Base-by-base conservation (phyloP, 192 early-diverging fungal genomes). In the Geranomyces michiganensis region DNA sequence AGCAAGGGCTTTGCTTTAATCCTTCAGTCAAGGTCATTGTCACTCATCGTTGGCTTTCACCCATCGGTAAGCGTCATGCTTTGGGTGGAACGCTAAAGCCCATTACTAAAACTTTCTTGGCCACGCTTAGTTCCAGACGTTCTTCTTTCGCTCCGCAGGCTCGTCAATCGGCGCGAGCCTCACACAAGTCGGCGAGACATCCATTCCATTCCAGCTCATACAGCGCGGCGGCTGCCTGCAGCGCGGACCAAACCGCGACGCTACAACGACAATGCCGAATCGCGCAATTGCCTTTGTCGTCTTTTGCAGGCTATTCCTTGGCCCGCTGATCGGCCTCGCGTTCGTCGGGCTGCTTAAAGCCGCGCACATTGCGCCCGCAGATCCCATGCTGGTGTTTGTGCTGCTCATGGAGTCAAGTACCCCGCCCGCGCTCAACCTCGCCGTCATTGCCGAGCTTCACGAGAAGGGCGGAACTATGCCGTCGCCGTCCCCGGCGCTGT, bases 381-480 rank as follows among this genome's bases (percentile, higher is more conserved):
- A 53, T 26, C 51, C 51, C 4, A 53, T 53, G 51, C 51, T 53
- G 21, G 26, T 53, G 19, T 53, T 15, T 26, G 51, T 53, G 21
- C 51, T 53, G 21, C 51, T 53, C 51, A 53, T 53, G 51, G 51
- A 53, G 15, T 53, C 36, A 41, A 41, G 36, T 41, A 41, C 36
- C 5, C 36, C 36, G 36, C 58, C 58, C 5, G 58, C 31, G 19
- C 30, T 60, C 26, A 60, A 60, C 58, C 31, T 60, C 17, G 31
- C 58, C 31, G 58, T 60, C 27, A 60, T 60, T 32, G 58, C 58
- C 31, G 58, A 60, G 58, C 58, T 60, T 17, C 58, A 60, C 31
- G 58, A 8, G 6, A 32, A 30, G 31, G 58, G 58, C 22, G 58
- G 27, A 60, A 60, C 58, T 60, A 60, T 26, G 58, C 58, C 17